Percentiles rank a stretch among this genome's conserved stretches.
phyloP scores from a whole-genome alignment of 257 asterid genomes.

The Asclepias syriaca region DNA sequence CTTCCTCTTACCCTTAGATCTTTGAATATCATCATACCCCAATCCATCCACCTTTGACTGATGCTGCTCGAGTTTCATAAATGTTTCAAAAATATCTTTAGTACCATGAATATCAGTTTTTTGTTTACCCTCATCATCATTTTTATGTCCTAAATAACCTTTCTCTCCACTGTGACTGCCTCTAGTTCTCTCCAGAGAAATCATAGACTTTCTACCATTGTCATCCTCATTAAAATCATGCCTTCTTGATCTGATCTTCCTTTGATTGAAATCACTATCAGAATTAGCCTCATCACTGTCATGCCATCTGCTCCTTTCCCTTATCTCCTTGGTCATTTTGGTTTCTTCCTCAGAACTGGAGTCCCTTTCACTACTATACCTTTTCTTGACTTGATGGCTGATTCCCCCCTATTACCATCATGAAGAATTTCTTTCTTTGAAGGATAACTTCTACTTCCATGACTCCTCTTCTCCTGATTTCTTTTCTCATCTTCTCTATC shows the following conservation, averaged over 20 bases:
- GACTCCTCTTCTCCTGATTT: constrained; percentile 13
- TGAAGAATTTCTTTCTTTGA: constrained; percentile 15
- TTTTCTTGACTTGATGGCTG: constrained; percentile 15
- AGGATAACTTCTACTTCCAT: constrained; percentile 7
- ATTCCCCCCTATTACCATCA: constrained; percentile 13
- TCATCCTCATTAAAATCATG: constrained; percentile 26
- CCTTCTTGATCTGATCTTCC: constrained; percentile 13
- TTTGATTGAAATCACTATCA: constrained; percentile 19
- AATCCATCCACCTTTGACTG: constrained; percentile 35
- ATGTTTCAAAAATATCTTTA: constrained; percentile 31
- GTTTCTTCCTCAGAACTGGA: constrained; percentile 31
- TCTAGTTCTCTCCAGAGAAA: constrained; percentile 26
- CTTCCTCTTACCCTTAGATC: constrained; percentile 36
- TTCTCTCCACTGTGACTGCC: constrained; percentile 23
- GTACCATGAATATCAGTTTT: background rate
- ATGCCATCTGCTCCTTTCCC: constrained; percentile 15
- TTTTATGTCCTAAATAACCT: constrained; percentile 22
- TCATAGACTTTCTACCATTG: constrained; percentile 15
- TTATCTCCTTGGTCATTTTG: constrained; percentile 23
- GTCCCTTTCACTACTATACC: constrained; percentile 27
- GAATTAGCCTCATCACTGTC: constrained; percentile 20
- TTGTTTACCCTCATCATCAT: constrained; percentile 26
- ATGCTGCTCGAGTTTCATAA: constrained; percentile 43
- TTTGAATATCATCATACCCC: constrained; percentile 30
- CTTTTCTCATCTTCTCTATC: constrained; percentile 5